Base-by-base conservation (phyloP, 192 early-diverging fungal genomes). In the Coemansia asiatica region DNA sequence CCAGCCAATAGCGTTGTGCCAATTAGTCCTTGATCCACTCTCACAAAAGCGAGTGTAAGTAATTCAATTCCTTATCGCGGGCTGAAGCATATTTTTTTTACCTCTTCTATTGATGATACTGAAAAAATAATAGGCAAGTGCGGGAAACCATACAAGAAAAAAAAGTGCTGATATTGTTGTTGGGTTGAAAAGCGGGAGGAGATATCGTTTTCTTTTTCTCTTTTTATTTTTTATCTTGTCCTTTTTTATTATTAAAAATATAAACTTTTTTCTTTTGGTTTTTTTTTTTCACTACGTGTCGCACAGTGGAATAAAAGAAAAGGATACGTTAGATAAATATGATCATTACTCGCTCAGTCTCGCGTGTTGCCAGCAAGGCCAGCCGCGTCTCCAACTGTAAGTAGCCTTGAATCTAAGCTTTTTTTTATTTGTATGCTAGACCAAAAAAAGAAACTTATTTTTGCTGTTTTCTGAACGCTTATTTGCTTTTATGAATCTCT, bases 271-370 rank as follows among this genome's bases (percentile, higher is more conserved):
- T n/a, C n/a, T 23, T 53, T 50, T 15, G 12, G 12, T 48, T 40
- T 23, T 48, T 38, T 27, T 58, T 66, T 66, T 22, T 49, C 56
- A 27, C 23, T 22, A 48, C 31, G 28, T 33, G 26, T 58, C 26
- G 29, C 46, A n/a, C 44, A 29, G 35, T 27, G 25, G 13, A 31
- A 28, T 66, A 25, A 36, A 25, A 36, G 27, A 31, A 28, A 58
- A 33, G 63, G 47, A 54, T 58, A 51, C 46, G 61, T 51, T n/a
- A 22, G 50, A 22, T 7, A 61, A 62, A 64, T 28, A 79, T 79
- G 76, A 73, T 79, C 56, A 56, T 79, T 58, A 66, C 71, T 48
- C 76, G 76, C 70, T 69, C 49, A 55, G 71, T 73, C 38, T 73
- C 71, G 67, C 76, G 76, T 54, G 69, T 73, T 27, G 67, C 71